Percentiles rank a stretch among this genome's conserved stretches.
Conservation (phyloP, 345 rosid species). For the Brassica incana region DNA sequence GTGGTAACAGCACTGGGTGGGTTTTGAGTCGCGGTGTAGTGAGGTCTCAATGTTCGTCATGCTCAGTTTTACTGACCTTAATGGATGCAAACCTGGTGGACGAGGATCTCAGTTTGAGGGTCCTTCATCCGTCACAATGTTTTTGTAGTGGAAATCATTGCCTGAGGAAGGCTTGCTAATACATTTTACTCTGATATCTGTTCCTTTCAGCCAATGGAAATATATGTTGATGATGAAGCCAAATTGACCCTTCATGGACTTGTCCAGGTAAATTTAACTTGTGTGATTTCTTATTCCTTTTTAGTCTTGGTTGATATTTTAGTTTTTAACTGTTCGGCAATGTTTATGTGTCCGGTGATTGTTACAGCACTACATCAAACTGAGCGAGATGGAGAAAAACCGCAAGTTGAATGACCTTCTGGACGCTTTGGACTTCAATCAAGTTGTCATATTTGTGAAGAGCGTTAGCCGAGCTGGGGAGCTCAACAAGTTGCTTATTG, state of each 20-base stretch:
- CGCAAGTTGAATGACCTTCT: conserved; percentile 96
- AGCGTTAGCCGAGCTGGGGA: conserved; percentile 96
- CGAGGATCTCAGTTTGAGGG: conserved; percentile 52
- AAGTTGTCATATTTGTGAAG: conserved; percentile 96
- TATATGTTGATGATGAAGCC: conserved; percentile 97
- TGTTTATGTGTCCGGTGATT: not conserved
- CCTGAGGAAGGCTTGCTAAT: conserved; percentile 68
- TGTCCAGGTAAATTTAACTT: conserved; percentile 65
- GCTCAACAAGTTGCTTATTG: conserved; percentile 87
- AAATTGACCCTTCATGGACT: conserved; percentile 99
- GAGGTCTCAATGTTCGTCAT: not conserved
- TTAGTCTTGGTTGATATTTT: not conserved
- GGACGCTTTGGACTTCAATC: conserved; percentile 98
- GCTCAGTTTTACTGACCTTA: not conserved
- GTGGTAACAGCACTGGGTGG: not conserved
- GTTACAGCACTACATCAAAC: conserved; percentile 94
- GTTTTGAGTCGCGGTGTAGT: not conserved
- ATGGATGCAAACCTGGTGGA: conserved; percentile 47
- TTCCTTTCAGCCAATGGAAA: conserved; percentile 99
- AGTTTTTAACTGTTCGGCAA: not conserved
- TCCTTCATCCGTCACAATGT: conserved; percentile 56
- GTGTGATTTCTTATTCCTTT: not conserved
- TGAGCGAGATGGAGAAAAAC: conserved; percentile 92
- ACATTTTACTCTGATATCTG: conserved; percentile 70
- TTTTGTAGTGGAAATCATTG: conserved; percentile 68